These are phyloP conservation scores for Fraxinus anomala DNA, from an alignment of 257 asterid species.

Conservation along the genomic window DNA sequence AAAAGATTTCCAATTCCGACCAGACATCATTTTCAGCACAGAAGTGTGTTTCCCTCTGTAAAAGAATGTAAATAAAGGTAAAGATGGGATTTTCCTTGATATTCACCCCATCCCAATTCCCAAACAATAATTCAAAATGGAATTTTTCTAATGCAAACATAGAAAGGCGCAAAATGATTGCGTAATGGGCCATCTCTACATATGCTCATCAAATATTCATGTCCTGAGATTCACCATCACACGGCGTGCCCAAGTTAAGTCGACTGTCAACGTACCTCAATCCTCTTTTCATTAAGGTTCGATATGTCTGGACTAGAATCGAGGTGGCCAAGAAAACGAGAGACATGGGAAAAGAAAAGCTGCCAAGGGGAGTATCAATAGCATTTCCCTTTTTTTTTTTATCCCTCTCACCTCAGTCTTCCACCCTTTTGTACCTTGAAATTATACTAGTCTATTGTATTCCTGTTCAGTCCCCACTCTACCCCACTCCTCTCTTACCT, in stretches of 20 bases:
- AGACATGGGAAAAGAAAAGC: slow-evolving; percentile 8
- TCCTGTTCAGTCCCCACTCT: not conserved
- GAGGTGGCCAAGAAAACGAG: not conserved
- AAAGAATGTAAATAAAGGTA: not conserved
- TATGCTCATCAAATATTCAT: not conserved
- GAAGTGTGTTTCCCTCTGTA: not conserved
- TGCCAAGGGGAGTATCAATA: not conserved
- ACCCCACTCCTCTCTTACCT: not conserved
- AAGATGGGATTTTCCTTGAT: slow-evolving; percentile 11
- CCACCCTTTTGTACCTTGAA: not conserved
- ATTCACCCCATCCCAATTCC: slow-evolving; percentile 8
- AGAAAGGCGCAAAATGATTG: not conserved
- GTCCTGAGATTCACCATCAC: not conserved
- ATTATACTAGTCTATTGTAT: not conserved
- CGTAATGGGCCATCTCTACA: not conserved
- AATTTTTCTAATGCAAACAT: not conserved
- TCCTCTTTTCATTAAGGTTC: not conserved
- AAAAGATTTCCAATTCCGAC: not conserved
- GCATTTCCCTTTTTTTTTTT: not conserved
- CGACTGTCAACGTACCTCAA: not conserved
- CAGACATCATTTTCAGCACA: slow-evolving; percentile 9
- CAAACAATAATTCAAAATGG: not conserved
- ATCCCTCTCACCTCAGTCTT: not conserved
- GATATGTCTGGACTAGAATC: not conserved
- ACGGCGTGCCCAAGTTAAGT: not conserved